These are phyloP conservation scores for Aphanomyces euteiches DNA, from an alignment of 352 stramenopile genomes.

Conservation along the genomic window DNA sequence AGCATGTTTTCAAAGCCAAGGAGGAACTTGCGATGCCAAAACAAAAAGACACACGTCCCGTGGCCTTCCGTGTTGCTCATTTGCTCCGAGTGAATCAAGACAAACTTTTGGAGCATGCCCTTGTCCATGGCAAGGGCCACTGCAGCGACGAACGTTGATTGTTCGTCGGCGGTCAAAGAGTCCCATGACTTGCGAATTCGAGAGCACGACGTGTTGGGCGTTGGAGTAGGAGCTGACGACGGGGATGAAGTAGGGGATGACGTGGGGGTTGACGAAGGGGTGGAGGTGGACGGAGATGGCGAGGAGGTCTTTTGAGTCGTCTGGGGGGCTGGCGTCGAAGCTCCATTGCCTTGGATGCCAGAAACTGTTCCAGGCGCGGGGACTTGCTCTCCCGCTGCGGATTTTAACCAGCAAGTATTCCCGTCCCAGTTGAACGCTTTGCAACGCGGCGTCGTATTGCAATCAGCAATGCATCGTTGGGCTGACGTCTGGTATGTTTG, in stretches of 20 bases:
- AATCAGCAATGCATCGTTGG: neutral
- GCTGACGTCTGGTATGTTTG: neutral
- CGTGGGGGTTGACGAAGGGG: slow-evolving; percentile 29
- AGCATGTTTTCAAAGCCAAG: slow-evolving; percentile 35
- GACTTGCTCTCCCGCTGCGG: neutral
- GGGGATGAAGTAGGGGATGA: neutral
- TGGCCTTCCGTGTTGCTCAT: slow-evolving; percentile 50
- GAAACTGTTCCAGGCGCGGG: neutral
- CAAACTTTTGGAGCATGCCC: slow-evolving; percentile 53
- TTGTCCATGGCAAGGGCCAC: slow-evolving; percentile 49
- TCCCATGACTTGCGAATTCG: slow-evolving; percentile 53
- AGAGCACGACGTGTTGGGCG: neutral
- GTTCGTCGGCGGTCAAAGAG: slow-evolving; percentile 38
- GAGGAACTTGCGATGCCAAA: slow-evolving; percentile 33
- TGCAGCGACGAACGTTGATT: slow-evolving; percentile 48
- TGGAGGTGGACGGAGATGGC: slow-evolving; percentile 13
- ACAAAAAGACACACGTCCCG: slow-evolving; percentile 30
- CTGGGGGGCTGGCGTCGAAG: neutral
- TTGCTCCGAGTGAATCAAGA: slow-evolving; percentile 61
- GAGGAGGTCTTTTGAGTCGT: no score
- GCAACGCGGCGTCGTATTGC: neutral
- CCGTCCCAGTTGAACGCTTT: neutral
- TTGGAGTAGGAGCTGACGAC: neutral
- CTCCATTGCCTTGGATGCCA: neutral
- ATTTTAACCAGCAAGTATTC: neutral